Conservation (phyloP, 2,329 filamentous ascomycete species). For the Dothidotthia symphoricarpi region DNA sequence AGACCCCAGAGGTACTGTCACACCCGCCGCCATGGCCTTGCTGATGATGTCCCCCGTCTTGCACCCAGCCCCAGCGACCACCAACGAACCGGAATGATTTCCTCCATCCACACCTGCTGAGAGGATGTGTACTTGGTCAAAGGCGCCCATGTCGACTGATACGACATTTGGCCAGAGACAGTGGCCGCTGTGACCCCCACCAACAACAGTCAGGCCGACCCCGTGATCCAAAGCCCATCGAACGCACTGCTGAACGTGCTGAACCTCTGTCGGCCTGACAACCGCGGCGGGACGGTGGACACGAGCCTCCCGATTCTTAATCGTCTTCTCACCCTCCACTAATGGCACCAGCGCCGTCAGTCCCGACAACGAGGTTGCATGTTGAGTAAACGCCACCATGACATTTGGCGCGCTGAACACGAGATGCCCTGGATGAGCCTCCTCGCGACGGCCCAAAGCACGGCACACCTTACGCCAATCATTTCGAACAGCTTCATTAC, state of each 20-base stretch:
- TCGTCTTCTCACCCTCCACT: slow-evolving; percentile 17
- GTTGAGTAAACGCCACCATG: slow-evolving; percentile 53
- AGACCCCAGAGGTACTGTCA: slow-evolving; percentile 60
- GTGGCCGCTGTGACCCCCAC: slow-evolving; percentile 61
- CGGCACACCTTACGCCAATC: slow-evolving; percentile 58
- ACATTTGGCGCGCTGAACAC: slow-evolving; percentile 51
- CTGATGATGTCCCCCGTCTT: slow-evolving; percentile 56
- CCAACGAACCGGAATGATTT: slow-evolving; percentile 34
- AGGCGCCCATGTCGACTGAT: slow-evolving; percentile 59
- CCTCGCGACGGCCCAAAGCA: slow-evolving; percentile 43
- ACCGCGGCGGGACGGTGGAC: slow-evolving; percentile 47
- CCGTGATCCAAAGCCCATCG: slow-evolving; percentile 54
- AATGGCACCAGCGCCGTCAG: slow-evolving; percentile 47
- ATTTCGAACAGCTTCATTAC: slow-evolving; percentile 31
- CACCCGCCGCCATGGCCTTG: slow-evolving; percentile 46
- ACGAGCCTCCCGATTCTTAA: slow-evolving; percentile 57
- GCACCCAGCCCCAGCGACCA: slow-evolving; percentile 58
- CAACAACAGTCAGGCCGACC: slow-evolving; percentile 52
- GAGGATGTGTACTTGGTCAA: slow-evolving; percentile 52
- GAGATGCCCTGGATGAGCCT: slow-evolving; percentile 42
- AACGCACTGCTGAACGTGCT: slow-evolving; percentile 56
- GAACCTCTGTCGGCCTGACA: slow-evolving; percentile 48
- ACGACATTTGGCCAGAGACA: slow-evolving; percentile 56
- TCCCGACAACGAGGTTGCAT: slow-evolving; percentile 48
- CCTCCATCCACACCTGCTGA: slow-evolving; percentile 12